Base-by-base conservation (phyloP, 148 eudicot species). In the Suaeda aralocaspica region DNA sequence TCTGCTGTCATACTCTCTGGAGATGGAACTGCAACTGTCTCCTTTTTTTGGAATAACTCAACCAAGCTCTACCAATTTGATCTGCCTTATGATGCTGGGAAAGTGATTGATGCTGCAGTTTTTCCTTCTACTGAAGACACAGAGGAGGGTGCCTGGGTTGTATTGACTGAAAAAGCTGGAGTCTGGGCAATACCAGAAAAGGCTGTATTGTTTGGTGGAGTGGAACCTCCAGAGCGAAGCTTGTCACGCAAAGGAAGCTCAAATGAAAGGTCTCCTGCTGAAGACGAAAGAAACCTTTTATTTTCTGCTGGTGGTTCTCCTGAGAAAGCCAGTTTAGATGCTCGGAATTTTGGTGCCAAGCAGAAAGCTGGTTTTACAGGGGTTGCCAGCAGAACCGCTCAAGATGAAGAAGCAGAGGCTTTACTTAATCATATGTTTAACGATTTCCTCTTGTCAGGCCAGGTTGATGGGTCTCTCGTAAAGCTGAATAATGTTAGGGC, bases 141-240 rank as follows among this genome's bases (percentile, higher is more conserved):
- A 61, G 92, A 85, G 63, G 92, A 87, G 75, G 97, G 92, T 44
- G 91, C 92, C 16, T 93, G 98, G 98, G 87, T 80, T 75, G 89
- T 93, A 26, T 85, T 93, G 77, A 93, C 98, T 0, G 91, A 93
- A 81, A 93, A 89, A 84, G 98, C 98, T 77, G 98, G 98, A 70
- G 69, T 93, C 30, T 93, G 98, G 98, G 96, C 92, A n/a, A 93
- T 93, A 74, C 98, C 96, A 45, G 96, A 88, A 80, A 91, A 84
- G 74, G 96, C 98, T 33, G 90, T 93, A 77, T 71, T 93, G 73
- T 83, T 84, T 80, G 98, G 97, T 70, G 96, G 96, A 74, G 97
- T 89, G 56, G 97, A 93, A 82, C 96, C 98, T 64, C 97, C 96
- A 58, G 98, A 87, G 78, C 80, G 96, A 69, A 93, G 98, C 85